phyloP scores from a whole-genome alignment of 768 basidiomycete genomes.

The Symmetrospora coprosmae region DNA sequence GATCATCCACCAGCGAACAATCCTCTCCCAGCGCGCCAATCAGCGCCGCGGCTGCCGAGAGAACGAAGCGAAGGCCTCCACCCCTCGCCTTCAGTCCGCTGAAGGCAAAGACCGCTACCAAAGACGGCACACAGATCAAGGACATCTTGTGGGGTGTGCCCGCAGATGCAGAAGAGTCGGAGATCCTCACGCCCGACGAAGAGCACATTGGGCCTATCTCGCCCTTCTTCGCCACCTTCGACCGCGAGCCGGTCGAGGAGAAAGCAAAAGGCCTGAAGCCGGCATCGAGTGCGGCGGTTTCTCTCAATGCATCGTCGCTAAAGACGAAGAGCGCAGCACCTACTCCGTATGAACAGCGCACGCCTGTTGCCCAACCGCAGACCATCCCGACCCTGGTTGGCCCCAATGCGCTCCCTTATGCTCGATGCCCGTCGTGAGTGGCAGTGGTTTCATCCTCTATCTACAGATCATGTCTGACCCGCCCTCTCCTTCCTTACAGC shows the following conservation, averaged over 20 bases:
- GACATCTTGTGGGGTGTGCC: conserved; percentile 16
- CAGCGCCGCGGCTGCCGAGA: no score
- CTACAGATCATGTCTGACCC: neutral
- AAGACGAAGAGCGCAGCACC: no score
- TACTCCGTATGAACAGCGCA: no score
- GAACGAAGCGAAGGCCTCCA: no score
- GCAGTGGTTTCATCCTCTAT: neutral
- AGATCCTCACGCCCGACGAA: conserved; percentile 5
- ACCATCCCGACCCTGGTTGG: conserved; percentile 7
- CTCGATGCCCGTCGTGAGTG: conserved; percentile 22
- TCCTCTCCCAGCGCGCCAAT: no score
- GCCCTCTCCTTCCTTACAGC: neutral
- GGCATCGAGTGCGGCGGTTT: no score
- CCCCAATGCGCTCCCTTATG: conserved; percentile 17
- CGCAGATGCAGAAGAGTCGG: neutral
- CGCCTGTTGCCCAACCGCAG: neutral
- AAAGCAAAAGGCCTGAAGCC: no score
- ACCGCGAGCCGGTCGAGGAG: no score
- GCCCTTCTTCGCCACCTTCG: neutral
- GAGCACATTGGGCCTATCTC: neutral
- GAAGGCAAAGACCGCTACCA: no score
- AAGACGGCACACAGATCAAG: conserved; percentile 1
- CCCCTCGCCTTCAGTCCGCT: no score
- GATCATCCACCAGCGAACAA: no score
- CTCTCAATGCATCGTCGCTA: no score